phyloP scores from a whole-genome alignment of 371 early-diverging fungal genomes.

The Apophysomyces ossiformis region DNA sequence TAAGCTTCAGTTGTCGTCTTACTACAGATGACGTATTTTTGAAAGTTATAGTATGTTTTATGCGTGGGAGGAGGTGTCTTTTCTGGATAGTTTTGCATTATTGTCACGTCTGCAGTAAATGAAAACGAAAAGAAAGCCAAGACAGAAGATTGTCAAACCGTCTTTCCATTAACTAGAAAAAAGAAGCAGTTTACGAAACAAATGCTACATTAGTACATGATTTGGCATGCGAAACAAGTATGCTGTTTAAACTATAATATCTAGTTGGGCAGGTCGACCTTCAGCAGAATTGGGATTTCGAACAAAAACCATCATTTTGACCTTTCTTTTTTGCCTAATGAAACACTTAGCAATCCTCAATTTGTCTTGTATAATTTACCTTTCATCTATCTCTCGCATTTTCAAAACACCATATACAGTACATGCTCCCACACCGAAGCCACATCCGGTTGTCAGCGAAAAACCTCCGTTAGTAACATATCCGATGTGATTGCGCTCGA shows the following conservation, averaged over 20 bases:
- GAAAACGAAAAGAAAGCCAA: no score
- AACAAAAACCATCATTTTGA: conserved; percentile 55
- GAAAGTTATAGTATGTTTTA: no score
- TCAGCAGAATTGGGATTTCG: conserved; percentile 51
- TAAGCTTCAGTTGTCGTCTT: no score
- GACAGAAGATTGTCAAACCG: no score
- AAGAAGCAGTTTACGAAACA: no score
- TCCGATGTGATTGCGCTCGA: conserved; percentile 57
- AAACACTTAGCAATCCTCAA: neutral
- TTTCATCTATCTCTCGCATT: conserved; percentile 28
- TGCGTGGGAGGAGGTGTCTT: no score
- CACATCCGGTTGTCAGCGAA: conserved; percentile 68
- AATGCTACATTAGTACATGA: no score
- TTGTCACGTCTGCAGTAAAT: no score
- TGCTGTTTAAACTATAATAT: conserved; percentile 26
- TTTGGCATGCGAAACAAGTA: neutral
- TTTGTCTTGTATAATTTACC: conserved; percentile 25
- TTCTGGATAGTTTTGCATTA: no score
- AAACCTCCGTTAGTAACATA: conserved; percentile 76
- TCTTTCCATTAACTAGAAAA: no score
- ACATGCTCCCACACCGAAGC: conserved; percentile 67
- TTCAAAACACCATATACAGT: conserved; percentile 45
- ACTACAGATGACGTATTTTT: no score
- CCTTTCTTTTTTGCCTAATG: conserved; percentile 37
- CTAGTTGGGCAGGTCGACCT: conserved; percentile 55